Conservation (phyloP, 306 rosid genomes). For the Citrullus mucosospermus region DNA sequence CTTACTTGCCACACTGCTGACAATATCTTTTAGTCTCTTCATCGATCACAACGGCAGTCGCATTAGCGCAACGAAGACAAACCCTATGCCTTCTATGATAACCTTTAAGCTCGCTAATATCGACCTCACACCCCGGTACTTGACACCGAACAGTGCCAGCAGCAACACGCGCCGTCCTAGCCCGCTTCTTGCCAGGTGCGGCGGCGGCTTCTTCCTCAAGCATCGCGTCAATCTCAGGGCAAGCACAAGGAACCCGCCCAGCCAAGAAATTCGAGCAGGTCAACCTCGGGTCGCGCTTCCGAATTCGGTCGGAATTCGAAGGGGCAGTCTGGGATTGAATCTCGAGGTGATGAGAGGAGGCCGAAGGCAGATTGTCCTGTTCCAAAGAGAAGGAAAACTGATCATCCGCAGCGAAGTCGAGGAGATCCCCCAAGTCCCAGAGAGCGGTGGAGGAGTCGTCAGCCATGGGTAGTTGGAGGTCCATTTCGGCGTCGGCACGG, state of each 20-base stretch:
- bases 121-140: conserved; percentile 75
- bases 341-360: conserved; percentile 7
- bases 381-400: conserved; percentile 17
- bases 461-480: conserved; percentile 6
- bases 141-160: conserved; percentile 46
- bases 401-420: conserved; percentile 34
- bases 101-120: conserved; percentile 75
- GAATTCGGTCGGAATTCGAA: conserved; percentile 17
- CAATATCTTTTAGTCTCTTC: conserved; percentile 74
- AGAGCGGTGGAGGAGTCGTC: conserved; percentile 20
- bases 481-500: conserved; percentile 17
- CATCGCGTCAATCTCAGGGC: conserved; percentile 74
- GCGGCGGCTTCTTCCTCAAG: conserved; percentile 42
- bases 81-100: conserved; percentile 86
- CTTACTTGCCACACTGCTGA: conserved; percentile 99
- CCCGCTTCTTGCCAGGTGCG: conserved; percentile 55
- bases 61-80: conserved; percentile 75
- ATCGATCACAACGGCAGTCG: conserved; percentile 39
- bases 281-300: conserved; percentile 89
- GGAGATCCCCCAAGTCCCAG: conserved; percentile 55
- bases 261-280: conserved; percentile 73
- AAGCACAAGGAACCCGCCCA: conserved; percentile 85
- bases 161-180: conserved; percentile 31
- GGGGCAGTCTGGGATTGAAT: not conserved
- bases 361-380: not conserved